Base-by-base conservation (phyloP, 345 rosid species). In the Hibiscus trionum region DNA sequence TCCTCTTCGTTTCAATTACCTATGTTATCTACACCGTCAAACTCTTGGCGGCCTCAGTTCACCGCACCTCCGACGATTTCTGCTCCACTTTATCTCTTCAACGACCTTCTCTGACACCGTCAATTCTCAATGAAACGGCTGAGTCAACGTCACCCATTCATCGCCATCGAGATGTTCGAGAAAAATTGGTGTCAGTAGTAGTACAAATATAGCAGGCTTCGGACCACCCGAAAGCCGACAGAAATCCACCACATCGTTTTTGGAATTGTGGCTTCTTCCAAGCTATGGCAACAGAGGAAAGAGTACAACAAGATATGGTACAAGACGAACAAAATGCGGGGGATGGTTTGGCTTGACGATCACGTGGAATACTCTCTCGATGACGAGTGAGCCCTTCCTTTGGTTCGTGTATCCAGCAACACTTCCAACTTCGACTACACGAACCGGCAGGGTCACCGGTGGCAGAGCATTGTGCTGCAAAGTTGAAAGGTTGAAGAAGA, bases 221-320 rank as follows among this genome's bases (percentile, higher is more conserved):
- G 42, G 42, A 37, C 42, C 42, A 37, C 10, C 26, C 60, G 39
- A n/a, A 70, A 17, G 7, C 70, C 3, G 70, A 89, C 97, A 24
- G 86, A 82, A 73, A 78, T 91, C 64, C 80, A 61, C 71, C 86
- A 95, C 72, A 70, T 95, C 14, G 94, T 95, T 4, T 95, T 95
- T 49, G 98, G 97, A 9, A 92, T 95, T 72, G 99, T 97, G 0
- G 94, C 97, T 1, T 95, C 99, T 11, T 87, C 99, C 5, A 90
- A 90, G 88, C 90, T 95, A 2, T 95, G 98, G 99, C 80, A 84
- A 59, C 74, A 82, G 71, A 83, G 98, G 74, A 88, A 95, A 76
- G 85, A 93, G 77, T 95, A 95, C 79, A 90, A 93, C 77, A 95
- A 95, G 85, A 81, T 88, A 72, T 95, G 99, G 99, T 95, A 78